Percentiles rank a stretch among this genome's conserved stretches.
Evolutionary conservation across 2,329 filamentous ascomycete species (phyloP).

Genomic region (Daldinia sp.): DNA sequence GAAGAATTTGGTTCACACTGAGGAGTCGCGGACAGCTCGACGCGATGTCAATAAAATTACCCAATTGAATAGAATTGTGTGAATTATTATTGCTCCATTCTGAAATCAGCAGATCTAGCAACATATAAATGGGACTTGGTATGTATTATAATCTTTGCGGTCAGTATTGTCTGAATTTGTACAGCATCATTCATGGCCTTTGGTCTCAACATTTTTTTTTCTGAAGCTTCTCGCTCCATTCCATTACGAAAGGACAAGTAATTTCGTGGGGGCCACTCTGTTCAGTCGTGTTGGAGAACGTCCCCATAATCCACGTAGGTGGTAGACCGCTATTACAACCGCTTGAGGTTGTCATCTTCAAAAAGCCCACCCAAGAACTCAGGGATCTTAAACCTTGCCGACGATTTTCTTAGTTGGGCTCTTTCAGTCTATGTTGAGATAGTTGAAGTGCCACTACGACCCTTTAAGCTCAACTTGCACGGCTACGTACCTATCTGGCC

Average conservation of each 20-base stretch:
- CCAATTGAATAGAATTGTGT: too few relatives aligned
- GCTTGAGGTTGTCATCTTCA: neutral
- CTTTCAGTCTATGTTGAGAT: neutral
- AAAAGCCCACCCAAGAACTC: neutral
- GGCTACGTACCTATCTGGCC: neutral
- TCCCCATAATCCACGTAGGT: constrained; percentile 4
- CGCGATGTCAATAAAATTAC: too few relatives aligned
- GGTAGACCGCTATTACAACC: constrained; percentile 4
- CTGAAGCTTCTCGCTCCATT: neutral
- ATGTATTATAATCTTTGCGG: too few relatives aligned
- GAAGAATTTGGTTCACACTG: too few relatives aligned
- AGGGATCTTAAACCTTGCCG: constrained; percentile 1
- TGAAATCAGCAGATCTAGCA: too few relatives aligned
- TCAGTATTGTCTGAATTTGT: too few relatives aligned
- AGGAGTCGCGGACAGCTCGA: too few relatives aligned
- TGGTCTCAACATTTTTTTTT: neutral
- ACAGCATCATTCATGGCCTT: neutral
- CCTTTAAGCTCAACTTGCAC: neutral
- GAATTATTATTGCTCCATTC: too few relatives aligned
- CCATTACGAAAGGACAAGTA: neutral
- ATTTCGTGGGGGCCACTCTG: neutral
- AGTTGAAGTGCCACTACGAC: neutral
- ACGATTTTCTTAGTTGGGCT: neutral
- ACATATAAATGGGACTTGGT: too few relatives aligned
- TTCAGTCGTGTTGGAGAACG: neutral